Evolutionary conservation across 495 filamentous ascomycete species (phyloP), one percentile per base, ranked within the genome.

Genomic region (Neurospora terricola): DNA sequence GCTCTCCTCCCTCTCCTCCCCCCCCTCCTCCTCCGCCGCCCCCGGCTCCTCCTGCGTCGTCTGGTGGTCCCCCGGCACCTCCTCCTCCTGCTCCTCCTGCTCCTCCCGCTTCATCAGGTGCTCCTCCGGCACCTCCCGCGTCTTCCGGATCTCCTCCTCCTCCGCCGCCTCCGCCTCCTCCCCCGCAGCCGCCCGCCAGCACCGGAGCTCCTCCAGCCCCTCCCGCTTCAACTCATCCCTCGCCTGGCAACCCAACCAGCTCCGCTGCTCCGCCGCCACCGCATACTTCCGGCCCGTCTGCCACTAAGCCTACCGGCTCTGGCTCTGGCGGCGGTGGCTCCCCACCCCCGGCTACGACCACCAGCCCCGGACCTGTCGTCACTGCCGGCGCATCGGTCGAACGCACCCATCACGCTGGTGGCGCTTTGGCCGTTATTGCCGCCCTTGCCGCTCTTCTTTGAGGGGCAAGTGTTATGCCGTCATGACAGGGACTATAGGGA

Each of bases 351-450:
- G 69, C 69, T 42, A 69, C 75, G 30, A 69, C 76, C n/a, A 42
- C 75, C n/a, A 66, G 72, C 18, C 42, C 72, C n/a, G 73, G 72
- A 18, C 37, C 75, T 21, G 62, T 75, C 70, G 74, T 79, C 70
- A 83, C 81, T 21, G 79, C 78, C 18, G 80, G 78, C 62, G 82
- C 73, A 3, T 72, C 74, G 10, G 72, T 69, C 18, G 75, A 83
- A 70, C 70, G 75, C 38, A 27, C 27, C 11, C 54, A 62, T 62
- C 54, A 62, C 27, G 82, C 78, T 21, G 82, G 81, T 40, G 79
- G 76, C n/a, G 79, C 77, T 39, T 70, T 84, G 42, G 81, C 78
- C 38, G 81, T 74, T 72, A 72, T 81, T 42, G 82, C 78, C 48
- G 72, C 76, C 23, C 78, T 77, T 38, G 78, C 77, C 59, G 81